phyloP scores from a whole-genome alignment of 306 rosid species.

The Crotalaria pallida region DNA sequence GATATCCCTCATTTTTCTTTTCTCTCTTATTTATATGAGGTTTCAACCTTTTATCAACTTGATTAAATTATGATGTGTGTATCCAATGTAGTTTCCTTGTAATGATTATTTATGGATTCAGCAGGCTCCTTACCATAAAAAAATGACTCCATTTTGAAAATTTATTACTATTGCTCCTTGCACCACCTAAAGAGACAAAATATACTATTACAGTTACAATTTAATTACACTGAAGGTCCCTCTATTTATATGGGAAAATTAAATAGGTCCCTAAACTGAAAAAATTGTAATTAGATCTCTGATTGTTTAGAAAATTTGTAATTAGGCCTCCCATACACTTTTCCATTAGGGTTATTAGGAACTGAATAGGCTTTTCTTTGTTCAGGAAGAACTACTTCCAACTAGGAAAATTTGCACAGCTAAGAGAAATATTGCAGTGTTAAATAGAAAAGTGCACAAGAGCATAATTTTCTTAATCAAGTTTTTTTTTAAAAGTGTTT shows the following conservation, averaged over 20 bases:
- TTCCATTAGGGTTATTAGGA: not conserved
- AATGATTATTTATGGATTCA: slow-evolving; percentile 5
- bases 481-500: not conserved
- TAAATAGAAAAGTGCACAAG: not conserved
- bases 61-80: not conserved
- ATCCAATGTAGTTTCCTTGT: not conserved
- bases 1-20: not conserved
- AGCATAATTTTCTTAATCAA: not conserved
- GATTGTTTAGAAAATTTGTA: too few relatives aligned
- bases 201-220: not conserved
- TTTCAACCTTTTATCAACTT: not conserved
- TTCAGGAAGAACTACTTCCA: not conserved
- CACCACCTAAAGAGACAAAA: slow-evolving; percentile 12
- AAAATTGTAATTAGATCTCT: too few relatives aligned
- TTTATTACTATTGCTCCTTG: not conserved
- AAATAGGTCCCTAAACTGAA: too few relatives aligned
- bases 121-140: not conserved
- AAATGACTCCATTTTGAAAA: not conserved
- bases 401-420: not conserved
- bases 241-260: too few relatives aligned
- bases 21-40: not conserved
- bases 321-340: too few relatives aligned
- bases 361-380: not conserved
- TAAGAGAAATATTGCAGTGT: not conserved
- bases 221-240: too few relatives aligned